Percentiles rank a stretch among this genome's conserved stretches.
Evolutionary conservation across 2,329 filamentous ascomycete genomes (phyloP).

Genomic region (Calonectria ilicicola): DNA sequence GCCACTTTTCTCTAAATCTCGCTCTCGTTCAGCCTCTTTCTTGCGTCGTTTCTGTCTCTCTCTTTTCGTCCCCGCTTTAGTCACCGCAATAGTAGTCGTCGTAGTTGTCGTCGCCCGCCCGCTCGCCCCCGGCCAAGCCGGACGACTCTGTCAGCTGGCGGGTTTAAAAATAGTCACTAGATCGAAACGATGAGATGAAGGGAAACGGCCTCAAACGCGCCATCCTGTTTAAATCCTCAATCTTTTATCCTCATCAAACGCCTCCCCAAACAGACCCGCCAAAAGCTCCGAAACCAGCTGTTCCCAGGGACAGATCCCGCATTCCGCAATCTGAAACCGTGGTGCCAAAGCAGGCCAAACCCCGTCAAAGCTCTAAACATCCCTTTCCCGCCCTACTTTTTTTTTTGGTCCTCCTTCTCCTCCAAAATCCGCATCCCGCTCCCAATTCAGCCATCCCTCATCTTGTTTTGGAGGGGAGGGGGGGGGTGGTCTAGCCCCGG

Average conservation of each 20-base stretch:
- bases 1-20: neutral
- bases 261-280: neutral
- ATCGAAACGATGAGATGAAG: too few relatives aligned
- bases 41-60: neutral
- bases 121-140: too few relatives aligned
- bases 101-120: too few relatives aligned
- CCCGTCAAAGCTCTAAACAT: neutral
- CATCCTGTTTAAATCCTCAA: too few relatives aligned
- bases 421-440: neutral
- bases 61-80: too few relatives aligned
- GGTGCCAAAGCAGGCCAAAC: neutral
- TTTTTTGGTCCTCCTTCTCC: too few relatives aligned
- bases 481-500: neutral
- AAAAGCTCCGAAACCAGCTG: slow-evolving; percentile 6
- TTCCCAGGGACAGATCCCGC: slow-evolving; percentile 1
- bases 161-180: too few relatives aligned
- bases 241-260: too few relatives aligned
- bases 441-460: neutral
- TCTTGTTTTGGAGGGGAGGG: neutral
- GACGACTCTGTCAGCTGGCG: too few relatives aligned
- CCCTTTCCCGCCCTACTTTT: neutral
- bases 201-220: too few relatives aligned
- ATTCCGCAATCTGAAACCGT: slow-evolving; percentile 4
- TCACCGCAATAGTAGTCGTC: too few relatives aligned
- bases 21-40: neutral